Evolutionary conservation across 371 early-diverging fungal species (phyloP), one percentile per base, ranked within the genome.

Genomic region (Rhizopus sp.): DNA sequence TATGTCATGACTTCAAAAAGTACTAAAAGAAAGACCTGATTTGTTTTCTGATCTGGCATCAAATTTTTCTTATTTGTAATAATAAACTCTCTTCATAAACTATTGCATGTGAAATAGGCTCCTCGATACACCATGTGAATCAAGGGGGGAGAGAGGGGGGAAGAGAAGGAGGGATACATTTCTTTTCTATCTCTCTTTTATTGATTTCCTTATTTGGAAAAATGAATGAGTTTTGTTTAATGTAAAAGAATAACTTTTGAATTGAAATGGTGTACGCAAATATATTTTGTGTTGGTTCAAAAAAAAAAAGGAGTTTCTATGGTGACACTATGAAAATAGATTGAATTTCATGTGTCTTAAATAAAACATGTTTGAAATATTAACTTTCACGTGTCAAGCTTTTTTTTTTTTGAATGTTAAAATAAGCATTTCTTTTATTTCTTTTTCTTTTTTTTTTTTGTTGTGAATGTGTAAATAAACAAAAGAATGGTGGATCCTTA

Each of bases 301-400:
- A 4, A 37, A 37, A 37, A 37, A 37, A 37, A 37, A 37, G 7
- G 38, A 13, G 38, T 37, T 37, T 37, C 38, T 13, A 37, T 37
- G 38, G 38, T 37, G 38, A 10, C 13, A 37, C 38, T 13, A 37
- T 37, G 38, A 5, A 37, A 37, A 13, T 7, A 37, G 7, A 13
- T 23, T 23, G 30, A 46, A 16, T 23, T 46, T 46, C 46, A 46
- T 46, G 46, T 46, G 46, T 29, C 29, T 23, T 5, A 29, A 41
- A 23, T 23, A 23, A 23, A 23, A 23, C 23, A 23, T 35, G 46
- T 42, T 10, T n/a, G 34, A 45, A 44, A 52, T 7, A 10, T 48
- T 23, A 40, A 33, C 31, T 15, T 62, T 62, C 62, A 62, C 62
- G 52, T 62, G 62, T 57, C 51, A 62, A 40, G 8, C 12, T 38